Base-by-base conservation (phyloP, 2,329 filamentous ascomycete species). In the Trichothecium roseum region DNA sequence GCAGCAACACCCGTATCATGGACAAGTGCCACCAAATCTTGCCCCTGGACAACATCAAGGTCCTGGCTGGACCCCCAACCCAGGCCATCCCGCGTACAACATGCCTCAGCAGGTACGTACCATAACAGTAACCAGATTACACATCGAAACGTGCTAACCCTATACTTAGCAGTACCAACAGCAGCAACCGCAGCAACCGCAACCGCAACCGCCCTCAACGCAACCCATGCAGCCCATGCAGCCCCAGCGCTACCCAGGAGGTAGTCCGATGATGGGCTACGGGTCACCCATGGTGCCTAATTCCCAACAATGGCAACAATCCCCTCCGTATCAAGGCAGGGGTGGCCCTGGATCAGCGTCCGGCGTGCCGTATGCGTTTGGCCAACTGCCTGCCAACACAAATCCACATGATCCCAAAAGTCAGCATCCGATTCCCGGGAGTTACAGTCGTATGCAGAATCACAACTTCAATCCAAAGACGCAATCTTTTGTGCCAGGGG, bases 401-500 rank as follows among this genome's bases (percentile, higher is more conserved):
- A 78, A 79, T 33, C 78, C 84, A 18, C 70, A 82, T 41, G 83
- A 83, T 48, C 74, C 78, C 8, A 79, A 83, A 55, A 75, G 73
- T 39, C 81, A 87, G 51, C 85, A 94, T 53, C 84, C 85, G 5
- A 78, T 93, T 38, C 84, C 86, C 12, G 85, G 85, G 26, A 91
- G 81, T 58, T 93, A 75, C 45, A 85, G 83, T 51, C 73, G 87
- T 39, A 61, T 60, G 35, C 20, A 24, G 10, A 24, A 24, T 24
- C 84, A 86, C 48, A 77, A 82, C 10, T 95, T 96, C 63, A 95
- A 95, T 52, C 89, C 88, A 1, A 88, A 94, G 61, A 95, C 84
- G 13, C 84, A 94, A 51, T 84, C 88, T 0, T 95, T 96, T 56
- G 75, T 94, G 17, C 89, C 89, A 32, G 56, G 60, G 14, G 52